These are phyloP conservation scores for Cladophialophora carrionii DNA, from an alignment of 2,329 filamentous ascomycete species.

Conservation along the genomic window DNA sequence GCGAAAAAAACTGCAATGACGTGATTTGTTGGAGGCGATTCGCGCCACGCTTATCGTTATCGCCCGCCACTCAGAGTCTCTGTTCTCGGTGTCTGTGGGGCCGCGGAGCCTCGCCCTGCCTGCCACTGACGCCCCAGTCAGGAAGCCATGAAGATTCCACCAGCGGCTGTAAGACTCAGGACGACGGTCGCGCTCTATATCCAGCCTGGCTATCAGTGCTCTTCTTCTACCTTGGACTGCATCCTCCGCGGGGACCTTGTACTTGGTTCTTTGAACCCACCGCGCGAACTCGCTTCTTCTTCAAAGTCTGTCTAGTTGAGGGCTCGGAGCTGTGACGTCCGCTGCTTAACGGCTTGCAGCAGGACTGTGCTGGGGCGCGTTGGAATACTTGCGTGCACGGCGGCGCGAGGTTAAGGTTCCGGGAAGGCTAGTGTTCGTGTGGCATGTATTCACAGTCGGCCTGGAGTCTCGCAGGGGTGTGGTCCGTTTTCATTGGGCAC, in stretches of 20 bases:
- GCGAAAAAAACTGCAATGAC: slow-evolving; percentile 33
- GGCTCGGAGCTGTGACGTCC: neutral
- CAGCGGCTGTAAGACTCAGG: neutral
- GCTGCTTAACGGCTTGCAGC: neutral
- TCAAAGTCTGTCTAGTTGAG: neutral
- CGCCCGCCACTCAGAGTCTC: slow-evolving; percentile 17
- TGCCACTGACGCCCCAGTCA: neutral
- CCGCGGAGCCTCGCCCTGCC: slow-evolving; percentile 24
- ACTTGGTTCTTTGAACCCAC: neutral
- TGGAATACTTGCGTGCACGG: neutral
- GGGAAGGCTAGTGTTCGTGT: neutral
- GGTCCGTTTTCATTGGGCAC: neutral
- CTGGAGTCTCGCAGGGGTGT: neutral
- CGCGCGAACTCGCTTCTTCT: neutral
- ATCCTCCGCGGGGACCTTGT: neutral
- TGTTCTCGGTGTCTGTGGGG: slow-evolving; percentile 15
- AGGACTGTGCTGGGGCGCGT: neutral
- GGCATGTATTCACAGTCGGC: neutral
- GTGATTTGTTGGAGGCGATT: slow-evolving; percentile 27
- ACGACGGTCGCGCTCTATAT: neutral
- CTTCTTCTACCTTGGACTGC: neutral
- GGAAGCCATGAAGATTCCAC: neutral
- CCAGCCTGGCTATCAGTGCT: neutral
- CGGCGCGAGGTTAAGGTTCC: neutral
- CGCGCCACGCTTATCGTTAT: slow-evolving; percentile 30